Evolutionary conservation across 768 basidiomycete genomes (phyloP).

Genomic region (Boletus fagicola): DNA sequence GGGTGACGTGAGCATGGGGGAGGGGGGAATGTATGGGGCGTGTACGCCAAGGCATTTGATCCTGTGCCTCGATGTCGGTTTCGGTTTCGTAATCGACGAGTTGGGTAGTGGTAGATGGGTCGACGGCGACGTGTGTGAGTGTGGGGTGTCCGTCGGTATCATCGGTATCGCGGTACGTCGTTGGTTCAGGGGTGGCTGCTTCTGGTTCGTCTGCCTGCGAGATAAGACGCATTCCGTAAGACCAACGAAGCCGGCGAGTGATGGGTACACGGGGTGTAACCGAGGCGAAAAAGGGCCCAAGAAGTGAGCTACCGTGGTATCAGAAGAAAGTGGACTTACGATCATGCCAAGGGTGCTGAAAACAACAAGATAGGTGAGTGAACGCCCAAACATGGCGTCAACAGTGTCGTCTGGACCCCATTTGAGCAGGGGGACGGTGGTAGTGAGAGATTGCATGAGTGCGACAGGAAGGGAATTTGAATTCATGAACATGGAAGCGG

Average conservation of each 20-base stretch:
- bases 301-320: neutral
- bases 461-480: no score
- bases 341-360: no score
- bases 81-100: conserved; percentile 12
- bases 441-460: no score
- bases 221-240: conserved; percentile 80
- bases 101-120: neutral
- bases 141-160: neutral
- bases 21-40: neutral
- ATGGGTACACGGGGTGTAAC: neutral
- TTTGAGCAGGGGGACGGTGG: no score
- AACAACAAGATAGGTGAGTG: no score
- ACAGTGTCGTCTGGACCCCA: no score
- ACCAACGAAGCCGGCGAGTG: conserved; percentile 74
- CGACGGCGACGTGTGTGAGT: neutral
- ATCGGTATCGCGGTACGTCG: conserved; percentile 10
- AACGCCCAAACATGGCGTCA: no score
- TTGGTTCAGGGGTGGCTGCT: neutral
- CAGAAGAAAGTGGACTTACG: no score
- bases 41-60: neutral
- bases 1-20: neutral
- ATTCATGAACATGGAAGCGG: no score
- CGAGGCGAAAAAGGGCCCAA: neutral
- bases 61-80: neutral
- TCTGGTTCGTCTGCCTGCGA: conserved; percentile 43